phyloP scores from a whole-genome alignment of 495 filamentous ascomycete genomes.

The Penicillium chermesinum region DNA sequence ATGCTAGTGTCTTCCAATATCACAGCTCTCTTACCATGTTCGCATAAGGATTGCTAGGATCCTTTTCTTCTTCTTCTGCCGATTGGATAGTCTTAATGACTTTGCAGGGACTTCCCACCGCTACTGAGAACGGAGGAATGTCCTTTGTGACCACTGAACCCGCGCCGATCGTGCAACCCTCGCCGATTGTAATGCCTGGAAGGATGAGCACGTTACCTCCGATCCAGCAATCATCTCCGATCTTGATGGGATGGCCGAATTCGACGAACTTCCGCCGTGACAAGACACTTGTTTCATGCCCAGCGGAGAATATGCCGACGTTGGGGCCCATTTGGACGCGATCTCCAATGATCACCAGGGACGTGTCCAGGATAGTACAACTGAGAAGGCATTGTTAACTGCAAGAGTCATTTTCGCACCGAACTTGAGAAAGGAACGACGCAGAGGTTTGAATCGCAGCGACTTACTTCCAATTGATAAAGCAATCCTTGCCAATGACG shows the following conservation, averaged over 20 bases:
- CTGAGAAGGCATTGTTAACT: too few species aligned
- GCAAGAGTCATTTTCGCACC: too few species aligned
- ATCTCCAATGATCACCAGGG: slow-evolving; percentile 62
- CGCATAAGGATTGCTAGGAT: slow-evolving; percentile 15
- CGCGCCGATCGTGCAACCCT: slow-evolving; percentile 40
- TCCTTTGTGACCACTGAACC: slow-evolving; percentile 42
- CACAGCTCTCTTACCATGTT: slow-evolving; percentile 1
- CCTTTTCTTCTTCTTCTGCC: slow-evolving; percentile 17
- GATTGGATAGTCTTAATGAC: slow-evolving; percentile 17
- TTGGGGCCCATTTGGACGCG: slow-evolving; percentile 70
- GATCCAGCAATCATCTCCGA: slow-evolving; percentile 81
- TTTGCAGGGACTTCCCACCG: slow-evolving; percentile 29
- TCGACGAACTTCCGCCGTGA: slow-evolving; percentile 67
- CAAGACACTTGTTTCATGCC: slow-evolving; percentile 61
- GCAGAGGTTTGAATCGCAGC: too few species aligned
- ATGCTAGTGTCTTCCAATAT: not conserved
- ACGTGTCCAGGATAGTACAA: slow-evolving; percentile 56
- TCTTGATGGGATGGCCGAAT: slow-evolving; percentile 58
- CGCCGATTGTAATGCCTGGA: slow-evolving; percentile 59
- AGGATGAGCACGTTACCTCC: slow-evolving; percentile 64
- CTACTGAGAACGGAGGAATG: slow-evolving; percentile 34
- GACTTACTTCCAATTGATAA: slow-evolving; percentile 50
- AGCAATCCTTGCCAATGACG: slow-evolving; percentile 44
- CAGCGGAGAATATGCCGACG: slow-evolving; percentile 58
- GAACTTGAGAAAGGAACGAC: too few species aligned